phyloP scores from a whole-genome alignment of 306 rosid genomes.

The Gastrolobium villosum region DNA sequence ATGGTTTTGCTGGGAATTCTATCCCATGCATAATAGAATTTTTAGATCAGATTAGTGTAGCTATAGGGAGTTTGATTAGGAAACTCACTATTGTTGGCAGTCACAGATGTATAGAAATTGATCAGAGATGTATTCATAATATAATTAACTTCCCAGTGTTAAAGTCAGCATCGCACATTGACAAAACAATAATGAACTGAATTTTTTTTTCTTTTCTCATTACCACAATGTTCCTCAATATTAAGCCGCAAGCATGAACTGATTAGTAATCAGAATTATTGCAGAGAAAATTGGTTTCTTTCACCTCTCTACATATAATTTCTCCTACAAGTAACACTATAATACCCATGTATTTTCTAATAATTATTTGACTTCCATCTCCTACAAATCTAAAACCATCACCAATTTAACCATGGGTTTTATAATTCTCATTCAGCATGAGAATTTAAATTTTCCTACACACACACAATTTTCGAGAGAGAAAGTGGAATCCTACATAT shows the following conservation, averaged over 20 bases:
- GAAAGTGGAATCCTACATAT: too few species aligned
- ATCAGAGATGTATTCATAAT: slow-evolving; percentile 32
- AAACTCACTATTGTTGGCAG: slow-evolving; percentile 3
- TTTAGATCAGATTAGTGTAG: slow-evolving; percentile 19
- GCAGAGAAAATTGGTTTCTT: slow-evolving; percentile 1
- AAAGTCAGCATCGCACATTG: background rate
- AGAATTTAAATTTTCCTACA: too few species aligned
- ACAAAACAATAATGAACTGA: background rate
- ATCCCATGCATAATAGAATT: slow-evolving; percentile 50
- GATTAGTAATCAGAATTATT: background rate
- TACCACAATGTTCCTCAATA: slow-evolving; percentile 22
- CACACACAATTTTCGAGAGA: too few species aligned
- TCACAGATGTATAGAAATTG: slow-evolving; percentile 27
- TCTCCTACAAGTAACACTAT: background rate
- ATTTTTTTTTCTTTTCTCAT: background rate
- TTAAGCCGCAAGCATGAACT: background rate
- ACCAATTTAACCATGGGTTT: background rate
- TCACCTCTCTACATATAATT: background rate
- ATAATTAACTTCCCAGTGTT: background rate
- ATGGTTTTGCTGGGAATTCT: slow-evolving; percentile 59
- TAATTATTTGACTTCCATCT: background rate
- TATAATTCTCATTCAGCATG: too few species aligned
- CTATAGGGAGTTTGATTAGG: slow-evolving; percentile 29
- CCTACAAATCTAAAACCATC: background rate
- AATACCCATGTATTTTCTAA: background rate